phyloP scores from a whole-genome alignment of 495 filamentous ascomycete genomes.

The Podospora pseudoanserina region DNA sequence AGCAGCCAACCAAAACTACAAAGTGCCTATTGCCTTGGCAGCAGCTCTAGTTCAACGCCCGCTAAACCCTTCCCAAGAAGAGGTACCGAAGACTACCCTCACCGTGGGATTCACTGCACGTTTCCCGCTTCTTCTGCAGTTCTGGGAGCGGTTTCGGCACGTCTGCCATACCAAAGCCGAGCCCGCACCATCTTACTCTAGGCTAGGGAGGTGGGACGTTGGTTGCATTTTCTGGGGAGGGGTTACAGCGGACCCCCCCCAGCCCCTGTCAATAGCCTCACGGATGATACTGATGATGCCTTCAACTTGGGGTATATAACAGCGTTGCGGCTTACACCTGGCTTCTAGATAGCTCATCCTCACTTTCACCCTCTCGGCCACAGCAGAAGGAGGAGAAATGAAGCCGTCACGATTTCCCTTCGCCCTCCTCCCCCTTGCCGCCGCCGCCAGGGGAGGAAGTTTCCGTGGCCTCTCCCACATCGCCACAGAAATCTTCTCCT shows the following conservation, averaged over 20 bases:
- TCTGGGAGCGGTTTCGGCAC: background rate
- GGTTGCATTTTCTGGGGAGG: background rate
- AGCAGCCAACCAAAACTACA: background rate
- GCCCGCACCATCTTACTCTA: background rate
- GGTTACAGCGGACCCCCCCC: background rate
- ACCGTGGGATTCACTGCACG: background rate
- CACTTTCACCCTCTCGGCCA: background rate
- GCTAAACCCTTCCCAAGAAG: background rate
- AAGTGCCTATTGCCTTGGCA: background rate
- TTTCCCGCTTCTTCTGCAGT: background rate
- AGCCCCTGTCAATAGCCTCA: background rate
- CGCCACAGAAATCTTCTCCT: conserved; percentile 7
- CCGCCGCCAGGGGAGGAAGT: background rate
- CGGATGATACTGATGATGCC: background rate
- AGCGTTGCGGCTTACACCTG: background rate
- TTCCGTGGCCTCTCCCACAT: background rate
- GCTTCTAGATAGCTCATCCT: background rate
- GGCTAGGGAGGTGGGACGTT: background rate
- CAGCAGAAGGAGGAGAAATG: background rate
- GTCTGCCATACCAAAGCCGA: background rate
- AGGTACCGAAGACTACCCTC: background rate
- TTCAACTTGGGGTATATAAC: background rate
- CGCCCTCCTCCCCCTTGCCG: background rate
- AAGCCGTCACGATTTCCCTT: background rate
- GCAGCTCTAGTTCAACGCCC: background rate